phyloP scores from a whole-genome alignment of 1,284 basidiomycete species.

The Cryptococcus sp. region DNA sequence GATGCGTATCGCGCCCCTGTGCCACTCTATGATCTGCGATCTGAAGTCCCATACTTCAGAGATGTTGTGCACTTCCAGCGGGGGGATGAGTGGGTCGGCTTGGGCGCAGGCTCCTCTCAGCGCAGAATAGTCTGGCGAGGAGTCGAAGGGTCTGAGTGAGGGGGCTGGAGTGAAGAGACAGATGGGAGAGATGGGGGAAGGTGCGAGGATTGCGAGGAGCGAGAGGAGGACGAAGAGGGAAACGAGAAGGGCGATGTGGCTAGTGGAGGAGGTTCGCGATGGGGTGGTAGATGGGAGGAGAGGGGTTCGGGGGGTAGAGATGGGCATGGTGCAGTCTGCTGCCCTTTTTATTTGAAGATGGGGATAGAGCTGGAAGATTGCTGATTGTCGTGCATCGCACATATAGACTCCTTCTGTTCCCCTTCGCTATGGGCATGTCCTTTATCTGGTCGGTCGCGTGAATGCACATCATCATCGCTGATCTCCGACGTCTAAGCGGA shows the following conservation, averaged over 20 bases:
- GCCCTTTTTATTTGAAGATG: too few relatives aligned
- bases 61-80: conserved; percentile 7
- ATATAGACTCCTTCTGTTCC: too few relatives aligned
- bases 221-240: conserved; percentile 13
- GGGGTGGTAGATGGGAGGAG: conserved; percentile 2
- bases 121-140: not conserved
- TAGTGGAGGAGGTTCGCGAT: conserved; percentile 2
- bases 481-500: not conserved
- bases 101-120: conserved; percentile 10
- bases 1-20: conserved; percentile 35
- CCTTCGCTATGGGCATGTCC: too few relatives aligned
- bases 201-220: conserved; percentile 1
- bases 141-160: not conserved
- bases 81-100: conserved; percentile 15
- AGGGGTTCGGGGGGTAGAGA: not conserved
- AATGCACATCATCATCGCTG: not conserved
- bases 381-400: too few relatives aligned
- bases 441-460: not conserved
- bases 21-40: conserved; percentile 31
- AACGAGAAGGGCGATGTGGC: conserved; percentile 8
- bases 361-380: too few relatives aligned
- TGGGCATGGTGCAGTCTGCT: too few relatives aligned
- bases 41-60: conserved; percentile 14
- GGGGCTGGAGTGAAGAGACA: not conserved
- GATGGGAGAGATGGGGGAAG: not conserved